Percentiles rank a stretch among this genome's conserved stretches.
These are phyloP conservation scores for Nannizziopsis barbatae DNA, from an alignment of 2,329 filamentous ascomycete genomes.

Conservation along the genomic window DNA sequence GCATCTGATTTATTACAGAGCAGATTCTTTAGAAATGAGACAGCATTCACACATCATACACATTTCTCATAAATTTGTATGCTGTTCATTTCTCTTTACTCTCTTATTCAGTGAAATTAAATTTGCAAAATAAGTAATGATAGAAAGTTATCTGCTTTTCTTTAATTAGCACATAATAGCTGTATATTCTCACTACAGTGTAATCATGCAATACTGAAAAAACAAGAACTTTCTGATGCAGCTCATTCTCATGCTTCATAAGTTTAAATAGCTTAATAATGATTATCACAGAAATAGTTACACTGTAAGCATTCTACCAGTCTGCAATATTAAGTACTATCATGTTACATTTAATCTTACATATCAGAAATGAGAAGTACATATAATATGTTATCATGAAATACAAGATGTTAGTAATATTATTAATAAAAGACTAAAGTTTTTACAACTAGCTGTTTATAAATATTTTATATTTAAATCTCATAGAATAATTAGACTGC, in stretches of 20 bases:
- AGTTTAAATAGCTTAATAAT: slow-evolving; percentile 28
- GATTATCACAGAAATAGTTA: slow-evolving; percentile 27
- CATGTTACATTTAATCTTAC: slow-evolving; percentile 39
- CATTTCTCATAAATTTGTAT: slow-evolving; percentile 30
- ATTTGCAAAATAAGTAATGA: slow-evolving; percentile 29
- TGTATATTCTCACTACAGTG: slow-evolving; percentile 29
- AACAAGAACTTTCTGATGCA: slow-evolving; percentile 34
- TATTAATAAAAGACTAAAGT: slow-evolving; percentile 28
- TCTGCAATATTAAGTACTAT: slow-evolving; percentile 22
- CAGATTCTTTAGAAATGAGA: slow-evolving; percentile 11
- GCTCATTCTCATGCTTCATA: slow-evolving; percentile 24
- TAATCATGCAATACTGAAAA: slow-evolving; percentile 37
- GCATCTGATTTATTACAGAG: slow-evolving; percentile 13
- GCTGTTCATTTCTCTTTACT: slow-evolving; percentile 30
- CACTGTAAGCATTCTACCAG: slow-evolving; percentile 23
- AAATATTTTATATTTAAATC: slow-evolving; percentile 34
- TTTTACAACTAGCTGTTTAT: slow-evolving; percentile 34
- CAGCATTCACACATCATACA: slow-evolving; percentile 31
- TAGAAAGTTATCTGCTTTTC: slow-evolving; percentile 28
- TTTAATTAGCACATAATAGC: slow-evolving; percentile 33
- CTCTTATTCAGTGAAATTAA: slow-evolving; percentile 26
- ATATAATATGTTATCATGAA: slow-evolving; percentile 37
- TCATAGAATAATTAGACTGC: slow-evolving; percentile 38
- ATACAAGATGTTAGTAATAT: slow-evolving; percentile 27
- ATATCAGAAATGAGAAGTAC: slow-evolving; percentile 42